Evolutionary conservation across 1,284 basidiomycete genomes (phyloP), one percentile per base, ranked within the genome.

Genomic region (Afroboletus lepidellus): DNA sequence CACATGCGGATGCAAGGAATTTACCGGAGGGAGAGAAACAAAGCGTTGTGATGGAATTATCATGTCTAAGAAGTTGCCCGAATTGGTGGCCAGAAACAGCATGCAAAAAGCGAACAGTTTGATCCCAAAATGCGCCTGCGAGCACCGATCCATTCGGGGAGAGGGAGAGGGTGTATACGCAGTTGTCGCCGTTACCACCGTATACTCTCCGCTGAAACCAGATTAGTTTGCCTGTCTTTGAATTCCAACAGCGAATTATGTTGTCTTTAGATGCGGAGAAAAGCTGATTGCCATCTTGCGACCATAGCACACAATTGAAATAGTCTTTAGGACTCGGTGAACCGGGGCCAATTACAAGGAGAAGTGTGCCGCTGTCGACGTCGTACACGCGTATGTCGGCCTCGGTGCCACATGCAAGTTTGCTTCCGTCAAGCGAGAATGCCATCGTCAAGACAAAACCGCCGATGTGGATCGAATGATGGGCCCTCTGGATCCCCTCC

Each of bases 301-400:
- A 59, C 59, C 59, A 61, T 5, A 46, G 8, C 16, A 62, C 15
- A 21, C 16, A n/a, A n/a, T n/a, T n/a, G n/a, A n/a, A n/a, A n/a
- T n/a, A n/a, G n/a, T n/a, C n/a, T n/a, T n/a, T n/a, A n/a, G n/a
- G n/a, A n/a, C n/a, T n/a, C n/a, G n/a, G n/a, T n/a, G n/a, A n/a
- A 34, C 8, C 4, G 0, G 13, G 56, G 12, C 8, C 2, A 13
- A 16, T 20, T 3, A 9, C 23, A 20, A 46, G 7, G 11, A 34
- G 1, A n/a, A n/a, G n/a, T n/a, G n/a, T n/a, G n/a, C n/a, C n/a
- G n/a, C n/a, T n/a, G n/a, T n/a, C n/a, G 24, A 53, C 23, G 6
- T 51, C 24, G 5, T 53, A 54, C 5, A 50, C 27, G 1, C 2
- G 15, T 12, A 59, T 42, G 4, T n/a, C 16, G 0, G 16, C 4